Evolutionary conservation across 305 asterid species (phyloP), one percentile per base, ranked within the genome.

Genomic region (Striga hermonthica): DNA sequence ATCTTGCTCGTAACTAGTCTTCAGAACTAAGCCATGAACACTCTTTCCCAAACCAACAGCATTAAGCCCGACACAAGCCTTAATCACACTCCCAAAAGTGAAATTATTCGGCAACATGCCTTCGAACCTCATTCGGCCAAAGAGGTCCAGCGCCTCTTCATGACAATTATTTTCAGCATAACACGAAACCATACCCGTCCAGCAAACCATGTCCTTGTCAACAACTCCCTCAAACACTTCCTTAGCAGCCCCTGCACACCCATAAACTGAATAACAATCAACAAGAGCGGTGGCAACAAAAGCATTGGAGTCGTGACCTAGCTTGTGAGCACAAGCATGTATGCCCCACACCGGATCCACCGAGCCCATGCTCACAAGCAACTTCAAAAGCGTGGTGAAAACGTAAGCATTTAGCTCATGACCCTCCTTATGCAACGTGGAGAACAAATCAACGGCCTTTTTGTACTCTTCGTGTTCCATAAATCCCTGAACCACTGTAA

Each of bases 121-220:
- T 63, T 60, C 84, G 73, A 60, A 52, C 75, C 86, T 79, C 98
- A 89, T 91, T 60, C 75, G 78, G 60, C 73, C 67, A 74, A 85
- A 89, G 37, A 84, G 71, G 22, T 47, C 41, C 57, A 86, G 38
- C 4, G 98, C 88, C 53, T 85, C 95, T 34, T 61, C 67, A 58
- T 75, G 89, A 69, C 80, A 75, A 54, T 80, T 84, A 66, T 89
- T 91, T 64, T 86, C 92, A 12, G 92, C 89, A 74, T 80, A 85
- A 66, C 96, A 86, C 71, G 89, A 75, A 57, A 87, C 83, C 95
- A 89, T 86, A 54, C 94, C 96, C 0, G 95, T 83, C 95, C 95
- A 89, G 28, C 83, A 81, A 58, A 89, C 89, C 91, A 89, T 86
- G 74, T 91, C 96, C 80, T 74, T 84, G 44, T 57, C 64, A 35